Evolutionary conservation across 495 filamentous ascomycete species (phyloP), one percentile per base, ranked within the genome.

Genomic region (Penicillium soppii): DNA sequence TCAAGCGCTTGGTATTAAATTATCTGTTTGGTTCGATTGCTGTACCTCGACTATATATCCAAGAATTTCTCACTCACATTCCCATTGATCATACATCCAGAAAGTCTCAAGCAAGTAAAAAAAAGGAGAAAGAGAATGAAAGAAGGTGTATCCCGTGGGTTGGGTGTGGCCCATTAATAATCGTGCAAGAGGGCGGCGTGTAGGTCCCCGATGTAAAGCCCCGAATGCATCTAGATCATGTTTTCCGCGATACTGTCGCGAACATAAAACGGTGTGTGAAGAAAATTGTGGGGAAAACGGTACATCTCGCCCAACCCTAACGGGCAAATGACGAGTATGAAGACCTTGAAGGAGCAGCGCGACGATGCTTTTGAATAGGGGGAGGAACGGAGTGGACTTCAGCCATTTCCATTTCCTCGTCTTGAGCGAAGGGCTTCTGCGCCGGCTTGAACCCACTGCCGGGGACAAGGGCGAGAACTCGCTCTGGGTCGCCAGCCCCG

Each of bases 401-500:
- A 1, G 36, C 39, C 2, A 53, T 23, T 0, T 44, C 36, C 17
- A 36, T 43, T 15, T 59, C 58, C 23, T 58, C 57, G 0, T 38
- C 49, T 17, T 47, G 33, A 5, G 21, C 41, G 26, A 25, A 46
- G 19, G 23, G 41, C 25, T 38, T 53, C 17, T 8, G 17, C 1
- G 30, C 29, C 35, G 45, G 27, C 13, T 57, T 46, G 10, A 47
- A 25, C 7, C 54, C 56, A 1, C 39, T 43, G 8, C 62, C 61
- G 7, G 61, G 56, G 4, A 45, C 57, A 9, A 69, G 51, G 5
- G 58, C 58, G 9, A 69, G 42, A 1, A 64, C 44, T 0, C 66
- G 52, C 15, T 70, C 65, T 0, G 58, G 56, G 20, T 69, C 58
- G 3, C 59, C 58, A 10, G 58, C 43, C 0, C 66, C 69, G 32